Base-by-base conservation (phyloP, 345 rosid species). In the Iberis pinnata region DNA sequence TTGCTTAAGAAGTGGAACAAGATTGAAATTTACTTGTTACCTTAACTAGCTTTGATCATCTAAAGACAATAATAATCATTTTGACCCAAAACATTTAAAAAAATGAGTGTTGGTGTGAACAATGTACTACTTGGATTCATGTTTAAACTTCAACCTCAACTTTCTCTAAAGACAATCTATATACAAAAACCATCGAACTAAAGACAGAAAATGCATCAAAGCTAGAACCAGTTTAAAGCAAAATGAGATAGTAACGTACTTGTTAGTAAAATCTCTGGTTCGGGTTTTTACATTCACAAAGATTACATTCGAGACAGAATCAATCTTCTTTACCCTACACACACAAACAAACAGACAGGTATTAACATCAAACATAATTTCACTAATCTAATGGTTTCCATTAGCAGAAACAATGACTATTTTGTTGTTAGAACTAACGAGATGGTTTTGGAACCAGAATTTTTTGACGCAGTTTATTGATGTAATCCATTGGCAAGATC, bases 191-290 rank as follows among this genome's bases (percentile, higher is more conserved):
- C n/a, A n/a, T 22, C 6, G 3, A 22, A 22, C 25, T 22, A 22
- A 22, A 22, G 25, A 22, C 6, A 22, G 25, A 22, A 22, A 22
- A 22, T 22, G 6, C 25, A 22, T n/a, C n/a, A n/a, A n/a, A 22
- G 25, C 6, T 22, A 22, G 6, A 22, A 22, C 25, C 25, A 6
- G 6, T 22, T 29, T n/a, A n/a, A 29, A 6, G 33, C 33, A 36
- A 43, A 61, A 18, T 25, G 44, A 25, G 26, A 24, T 19, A 2
- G 49, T 22, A 56, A n/a, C 45, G 39, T 64, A 27, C 39, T 16
- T 40, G 62, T 64, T 40, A 41, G 17, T 10, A 50, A 56, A 56
- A 48, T 44, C 11, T 42, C 63, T 56, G 69, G 63, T 25, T 56
- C 49, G 4, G 43, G 38, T 41, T 64, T 49, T 44, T 64, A n/a